Conservation (phyloP, 345 rosid genomes). For the Lepidium didymum region DNA sequence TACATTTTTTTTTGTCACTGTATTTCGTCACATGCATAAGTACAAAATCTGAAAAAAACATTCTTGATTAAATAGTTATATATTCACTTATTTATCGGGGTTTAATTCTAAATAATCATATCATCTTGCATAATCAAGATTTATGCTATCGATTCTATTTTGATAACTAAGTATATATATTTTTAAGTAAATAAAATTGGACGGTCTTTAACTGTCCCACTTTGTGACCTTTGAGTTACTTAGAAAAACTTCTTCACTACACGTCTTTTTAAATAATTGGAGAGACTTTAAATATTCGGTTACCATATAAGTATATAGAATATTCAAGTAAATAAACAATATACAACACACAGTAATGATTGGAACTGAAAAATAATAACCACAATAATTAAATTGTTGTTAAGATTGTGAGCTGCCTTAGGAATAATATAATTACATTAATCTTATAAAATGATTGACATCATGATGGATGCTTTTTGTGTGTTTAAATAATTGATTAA, state of each 20-base stretch:
- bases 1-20: too few species aligned
- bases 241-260: background rate
- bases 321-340: background rate
- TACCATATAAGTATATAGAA: background rate
- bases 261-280: background rate
- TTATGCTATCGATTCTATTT: too few species aligned
- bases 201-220: constrained; percentile 23
- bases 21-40: too few species aligned
- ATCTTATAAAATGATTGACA: constrained; percentile 28
- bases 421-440: constrained; percentile 22
- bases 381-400: background rate
- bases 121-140: too few species aligned
- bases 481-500: constrained; percentile 7
- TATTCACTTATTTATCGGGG: too few species aligned
- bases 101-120: too few species aligned
- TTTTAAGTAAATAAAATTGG: background rate
- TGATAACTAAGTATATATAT: too few species aligned
- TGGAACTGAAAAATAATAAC: background rate
- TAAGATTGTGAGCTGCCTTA: constrained; percentile 23
- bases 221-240: constrained; percentile 2
- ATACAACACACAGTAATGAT: constrained; percentile 1
- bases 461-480: constrained; percentile 30
- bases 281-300: background rate
- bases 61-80: too few species aligned
- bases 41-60: too few species aligned